These are phyloP conservation scores for Lasiosphaeria miniovina DNA, from an alignment of 495 filamentous ascomycete genomes.

Conservation along the genomic window DNA sequence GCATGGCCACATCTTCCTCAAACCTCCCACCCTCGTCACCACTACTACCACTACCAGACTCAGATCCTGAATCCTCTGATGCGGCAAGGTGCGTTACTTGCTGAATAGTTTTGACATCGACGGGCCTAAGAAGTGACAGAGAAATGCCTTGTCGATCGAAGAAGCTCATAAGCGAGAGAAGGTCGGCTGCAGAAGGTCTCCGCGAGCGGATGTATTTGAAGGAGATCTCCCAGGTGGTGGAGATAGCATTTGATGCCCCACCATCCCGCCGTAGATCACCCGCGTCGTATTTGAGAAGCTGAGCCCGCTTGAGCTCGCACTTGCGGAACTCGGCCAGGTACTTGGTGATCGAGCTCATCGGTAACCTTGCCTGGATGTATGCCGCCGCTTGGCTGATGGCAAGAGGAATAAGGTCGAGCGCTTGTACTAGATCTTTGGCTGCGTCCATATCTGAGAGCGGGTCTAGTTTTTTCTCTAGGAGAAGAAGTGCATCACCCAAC, in stretches of 20 bases:
- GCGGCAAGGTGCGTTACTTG: neutral
- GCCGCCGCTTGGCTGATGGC: neutral
- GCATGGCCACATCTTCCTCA: slow-evolving; percentile 39
- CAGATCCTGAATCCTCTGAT: neutral
- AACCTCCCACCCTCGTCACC: too few species aligned
- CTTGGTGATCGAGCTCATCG: slow-evolving; percentile 23
- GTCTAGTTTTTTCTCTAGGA: too few species aligned
- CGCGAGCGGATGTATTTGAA: too few species aligned
- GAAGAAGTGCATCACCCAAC: too few species aligned
- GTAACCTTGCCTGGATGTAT: slow-evolving; percentile 41
- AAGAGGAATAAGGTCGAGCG: too few species aligned
- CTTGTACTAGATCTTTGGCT: too few species aligned
- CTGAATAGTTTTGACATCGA: too few species aligned
- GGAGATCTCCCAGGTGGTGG: too few species aligned
- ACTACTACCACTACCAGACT: too few species aligned
- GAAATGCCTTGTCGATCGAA: slow-evolving; percentile 42
- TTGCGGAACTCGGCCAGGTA: slow-evolving; percentile 40
- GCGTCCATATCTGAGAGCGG: too few species aligned
- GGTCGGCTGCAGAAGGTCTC: slow-evolving; percentile 28
- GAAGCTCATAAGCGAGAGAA: slow-evolving; percentile 39
- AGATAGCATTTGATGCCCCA: too few species aligned
- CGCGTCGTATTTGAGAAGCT: slow-evolving; percentile 30
- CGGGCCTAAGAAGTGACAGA: slow-evolving; percentile 17
- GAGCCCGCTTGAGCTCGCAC: slow-evolving; percentile 28
- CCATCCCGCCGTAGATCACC: too few species aligned